Conservation (phyloP, 2,329 filamentous ascomycete species). For the Calycina marina region DNA sequence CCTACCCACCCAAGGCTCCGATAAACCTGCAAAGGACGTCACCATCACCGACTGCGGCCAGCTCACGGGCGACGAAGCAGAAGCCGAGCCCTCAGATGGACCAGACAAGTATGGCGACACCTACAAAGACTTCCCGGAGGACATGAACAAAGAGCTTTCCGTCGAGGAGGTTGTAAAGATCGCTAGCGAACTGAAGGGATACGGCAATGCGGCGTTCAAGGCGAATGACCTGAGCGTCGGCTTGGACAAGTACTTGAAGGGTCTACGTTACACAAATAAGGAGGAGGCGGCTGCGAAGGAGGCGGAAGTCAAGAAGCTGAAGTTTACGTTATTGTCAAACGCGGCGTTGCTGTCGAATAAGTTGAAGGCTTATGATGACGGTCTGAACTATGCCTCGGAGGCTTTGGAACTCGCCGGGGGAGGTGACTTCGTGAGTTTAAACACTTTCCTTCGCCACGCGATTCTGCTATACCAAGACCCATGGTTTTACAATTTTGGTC, state of each 20-base stretch:
- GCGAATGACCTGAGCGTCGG: conserved; percentile 51
- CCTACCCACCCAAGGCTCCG: conserved; percentile 53
- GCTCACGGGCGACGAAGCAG: conserved; percentile 56
- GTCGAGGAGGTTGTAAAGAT: conserved; percentile 62
- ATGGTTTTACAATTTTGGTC: too few species aligned
- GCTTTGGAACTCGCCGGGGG: conserved; percentile 55
- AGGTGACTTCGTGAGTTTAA: conserved; percentile 35
- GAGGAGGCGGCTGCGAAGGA: conserved; percentile 32
- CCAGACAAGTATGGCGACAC: conserved; percentile 75
- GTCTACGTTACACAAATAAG: conserved; percentile 51
- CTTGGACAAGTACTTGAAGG: conserved; percentile 90
- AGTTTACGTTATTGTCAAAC: conserved; percentile 81
- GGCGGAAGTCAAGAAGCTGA: conserved; percentile 53
- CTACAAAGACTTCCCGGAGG: conserved; percentile 93
- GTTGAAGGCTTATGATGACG: conserved; percentile 56
- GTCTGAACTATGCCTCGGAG: conserved; percentile 51
- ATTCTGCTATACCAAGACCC: too few species aligned
- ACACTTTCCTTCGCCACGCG: not conserved
- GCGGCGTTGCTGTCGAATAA: conserved; percentile 76
- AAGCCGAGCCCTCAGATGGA: conserved; percentile 49
- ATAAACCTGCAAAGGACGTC: conserved; percentile 64
- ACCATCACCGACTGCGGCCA: conserved; percentile 76
- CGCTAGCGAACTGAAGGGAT: conserved; percentile 73
- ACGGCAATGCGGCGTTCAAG: conserved; percentile 90
- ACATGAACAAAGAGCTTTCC: conserved; percentile 44